Evolutionary conservation across 2,329 filamentous ascomycete genomes (phyloP), one percentile per base, ranked within the genome.

Genomic region (Coleophoma crateriformis): DNA sequence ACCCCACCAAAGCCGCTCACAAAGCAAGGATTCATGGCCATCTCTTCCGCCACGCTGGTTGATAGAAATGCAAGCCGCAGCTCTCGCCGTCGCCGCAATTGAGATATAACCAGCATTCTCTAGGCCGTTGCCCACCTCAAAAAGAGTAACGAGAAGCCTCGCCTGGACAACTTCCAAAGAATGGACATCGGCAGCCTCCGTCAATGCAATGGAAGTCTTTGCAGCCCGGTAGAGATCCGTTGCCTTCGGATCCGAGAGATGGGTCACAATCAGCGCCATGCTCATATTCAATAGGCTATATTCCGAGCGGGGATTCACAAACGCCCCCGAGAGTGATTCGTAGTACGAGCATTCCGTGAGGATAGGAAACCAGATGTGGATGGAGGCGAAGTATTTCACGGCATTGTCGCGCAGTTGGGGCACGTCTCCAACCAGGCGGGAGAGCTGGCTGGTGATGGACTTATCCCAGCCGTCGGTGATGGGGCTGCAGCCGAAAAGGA

Each of bases 81-180:
- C 54, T 37, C 56, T 45, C 4, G 50, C 50, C 6, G 49, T 51
- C 17, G 52, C 49, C 22, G 49, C 56, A 19, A 58, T 40, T 12
- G 54, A 56, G 10, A 58, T 55, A 33, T 44, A 58, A 13, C 47
- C 54, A 13, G 52, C 52, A 13, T 49, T 38, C n/a, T 53, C 49
- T 14, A 58, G 49, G 2, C 44, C 52, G 50, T 58, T 54, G 2
- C 52, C 54, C 7, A 52, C 38, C 37, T 58, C 56, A 47, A 52
- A 58, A 14, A 56, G 35, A 6, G 54, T 41, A 15, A 58, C 46
- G 7, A 58, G 49, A 17, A 56, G 44, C 47, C 52, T 46, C 2
- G 56, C 44, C 19, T 54, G 52, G 13, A 56, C 54, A 8, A 53
- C 35, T 27, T 53, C 50, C 17, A 58, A 20, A n/a, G 45, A 48